Evolutionary conservation across 2,329 filamentous ascomycete genomes (phyloP), one percentile per base, ranked within the genome.

Genomic region (Exophiala sideris): DNA sequence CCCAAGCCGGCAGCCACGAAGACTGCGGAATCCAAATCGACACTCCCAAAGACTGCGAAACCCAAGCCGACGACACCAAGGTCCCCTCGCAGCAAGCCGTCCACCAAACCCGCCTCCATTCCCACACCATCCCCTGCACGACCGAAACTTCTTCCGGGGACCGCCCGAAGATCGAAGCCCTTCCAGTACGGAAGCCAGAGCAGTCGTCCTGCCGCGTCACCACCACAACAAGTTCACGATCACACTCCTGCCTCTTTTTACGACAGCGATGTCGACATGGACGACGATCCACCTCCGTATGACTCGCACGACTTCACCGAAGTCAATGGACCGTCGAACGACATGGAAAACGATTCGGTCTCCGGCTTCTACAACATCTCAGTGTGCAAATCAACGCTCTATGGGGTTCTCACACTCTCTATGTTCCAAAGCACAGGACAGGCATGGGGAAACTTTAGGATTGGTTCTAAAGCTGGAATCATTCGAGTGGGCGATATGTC

Each of bases 361-460:
- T 58, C 58, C 1, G 58, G 58, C 6, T 34, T 40, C 45, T 60
- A 60, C 46, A 21, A 48, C 33, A 47, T 60, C n/a, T n/a, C n/a
- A 3, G 11, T 33, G 2, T 16, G 34, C 3, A 4, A 24, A 6
- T 9, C 42, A 11, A 8, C 5, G 24, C 33, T 42, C 11, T 32
- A 32, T 10, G 35, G 42, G 12, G 18, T 21, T 8, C 8, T 56
- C 45, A 38, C 40, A 2, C 48, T 52, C 24, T 45, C 35, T 7
- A 44, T 54, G 10, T 45, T 54, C 47, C 24, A 56, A 10, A 2
- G 18, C n/a, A 4, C 39, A 9, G 39, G 48, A 8, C 24, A 56
- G 24, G 50, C 58, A 18, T 60, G 58, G 58, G 56, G 58, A 2
- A 14, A 35, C 2, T 56, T 58, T 34, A 33, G 33, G 2, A 45